phyloP scores from a whole-genome alignment of 768 basidiomycete genomes.

The Lactifluus echinatus region DNA sequence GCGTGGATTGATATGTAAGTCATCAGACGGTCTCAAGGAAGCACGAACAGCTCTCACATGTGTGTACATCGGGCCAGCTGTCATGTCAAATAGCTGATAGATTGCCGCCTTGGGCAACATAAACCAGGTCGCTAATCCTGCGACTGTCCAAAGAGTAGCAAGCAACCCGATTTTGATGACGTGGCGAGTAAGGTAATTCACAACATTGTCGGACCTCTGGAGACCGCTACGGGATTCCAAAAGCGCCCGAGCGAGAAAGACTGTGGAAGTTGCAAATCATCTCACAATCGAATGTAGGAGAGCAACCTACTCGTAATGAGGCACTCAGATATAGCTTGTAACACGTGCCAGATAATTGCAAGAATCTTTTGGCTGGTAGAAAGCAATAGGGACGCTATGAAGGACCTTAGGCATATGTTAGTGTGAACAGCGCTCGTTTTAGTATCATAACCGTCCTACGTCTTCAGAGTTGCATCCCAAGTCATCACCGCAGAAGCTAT shows the following conservation, averaged over 20 bases:
- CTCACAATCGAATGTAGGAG: not conserved
- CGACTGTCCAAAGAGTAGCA: not conserved
- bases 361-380: not conserved
- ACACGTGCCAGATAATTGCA: not conserved
- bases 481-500: not conserved
- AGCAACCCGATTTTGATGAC: not conserved
- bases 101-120: not conserved
- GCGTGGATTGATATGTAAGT: not conserved
- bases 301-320: not conserved
- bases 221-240: not conserved
- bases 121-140: not conserved
- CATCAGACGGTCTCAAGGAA: not conserved
- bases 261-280: not conserved
- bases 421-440: not conserved
- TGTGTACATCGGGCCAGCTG: not conserved
- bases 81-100: not conserved
- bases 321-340: not conserved
- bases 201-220: not conserved
- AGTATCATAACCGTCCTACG: not conserved
- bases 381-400: not conserved
- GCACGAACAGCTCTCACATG: not conserved
- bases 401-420: not conserved
- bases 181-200: not conserved
- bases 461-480: not conserved
- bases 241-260: not conserved